Conservation (phyloP, 1,284 basidiomycete genomes). For the Ustanciosporium gigantosporum region DNA sequence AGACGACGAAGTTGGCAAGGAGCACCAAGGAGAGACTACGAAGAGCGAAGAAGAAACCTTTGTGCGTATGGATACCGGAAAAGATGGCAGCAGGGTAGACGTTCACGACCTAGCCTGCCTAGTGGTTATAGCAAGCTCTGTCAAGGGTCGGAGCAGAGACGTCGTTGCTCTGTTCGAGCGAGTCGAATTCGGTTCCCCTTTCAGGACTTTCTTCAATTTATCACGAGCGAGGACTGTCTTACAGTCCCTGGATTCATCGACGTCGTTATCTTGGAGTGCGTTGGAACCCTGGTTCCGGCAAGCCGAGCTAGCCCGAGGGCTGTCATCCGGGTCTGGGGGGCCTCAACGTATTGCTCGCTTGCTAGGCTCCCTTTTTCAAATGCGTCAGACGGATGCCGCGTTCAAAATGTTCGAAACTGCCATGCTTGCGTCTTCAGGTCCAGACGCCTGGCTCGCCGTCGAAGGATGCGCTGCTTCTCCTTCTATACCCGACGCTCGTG, state of each 20-base stretch:
- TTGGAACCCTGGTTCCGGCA: constrained; percentile 5
- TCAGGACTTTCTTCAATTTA: constrained; percentile 39
- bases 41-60: constrained; percentile 1
- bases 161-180: constrained; percentile 28
- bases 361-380: constrained; percentile 36
- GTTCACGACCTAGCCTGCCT: constrained; percentile 40
- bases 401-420: constrained; percentile 28
- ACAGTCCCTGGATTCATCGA: not conserved
- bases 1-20: not conserved
- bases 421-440: constrained; percentile 18
- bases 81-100: constrained; percentile 7
- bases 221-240: constrained; percentile 7
- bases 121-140: constrained; percentile 16
- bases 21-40: not conserved
- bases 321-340: constrained; percentile 37
- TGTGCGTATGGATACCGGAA: constrained; percentile 11
- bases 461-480: not conserved
- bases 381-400: constrained; percentile 19
- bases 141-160: not conserved
- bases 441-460: constrained; percentile 9
- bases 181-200: constrained; percentile 42
- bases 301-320: constrained; percentile 41
- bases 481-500: constrained; percentile 1
- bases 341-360: constrained; percentile 43
- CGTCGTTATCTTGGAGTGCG: not conserved